These are phyloP conservation scores for Turnera subulata DNA, from an alignment of 345 rosid genomes.

Conservation along the genomic window DNA sequence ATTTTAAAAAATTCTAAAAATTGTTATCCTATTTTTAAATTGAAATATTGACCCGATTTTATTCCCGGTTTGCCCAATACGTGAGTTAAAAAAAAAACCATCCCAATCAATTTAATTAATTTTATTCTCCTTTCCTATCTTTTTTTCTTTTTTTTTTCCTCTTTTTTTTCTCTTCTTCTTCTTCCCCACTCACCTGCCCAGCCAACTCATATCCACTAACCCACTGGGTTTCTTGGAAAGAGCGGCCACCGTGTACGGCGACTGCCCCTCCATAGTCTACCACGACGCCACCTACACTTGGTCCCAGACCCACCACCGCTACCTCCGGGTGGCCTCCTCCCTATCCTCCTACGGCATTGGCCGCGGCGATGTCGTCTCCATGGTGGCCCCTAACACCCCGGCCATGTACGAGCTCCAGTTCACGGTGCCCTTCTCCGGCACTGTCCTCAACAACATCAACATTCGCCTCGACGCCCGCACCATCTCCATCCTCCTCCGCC, in stretches of 20 bases:
- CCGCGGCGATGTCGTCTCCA: constrained; percentile 18
- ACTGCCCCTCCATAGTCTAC: constrained; percentile 15
- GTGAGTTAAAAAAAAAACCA: too few relatives aligned
- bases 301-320: constrained; percentile 22
- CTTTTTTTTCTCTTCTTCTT: too few relatives aligned
- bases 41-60: too few relatives aligned
- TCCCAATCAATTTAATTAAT: too few relatives aligned
- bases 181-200: too few relatives aligned
- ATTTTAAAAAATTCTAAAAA: too few relatives aligned
- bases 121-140: too few relatives aligned
- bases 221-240: constrained; percentile 14
- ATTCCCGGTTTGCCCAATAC: too few relatives aligned
- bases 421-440: too few relatives aligned
- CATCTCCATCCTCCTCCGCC: constrained; percentile 15
- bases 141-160: too few relatives aligned
- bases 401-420: constrained; percentile 28
- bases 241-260: constrained; percentile 19
- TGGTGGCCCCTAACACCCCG: constrained; percentile 16
- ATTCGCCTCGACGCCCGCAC: constrained; percentile 27
- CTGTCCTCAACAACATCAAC: too few relatives aligned
- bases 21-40: too few relatives aligned
- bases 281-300: constrained; percentile 16
- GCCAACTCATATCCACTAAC: constrained; percentile 12
- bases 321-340: constrained; percentile 21
- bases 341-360: constrained; percentile 13